phyloP scores from a whole-genome alignment of 352 stramenopile species.

The Phytophthora ramorum region DNA sequence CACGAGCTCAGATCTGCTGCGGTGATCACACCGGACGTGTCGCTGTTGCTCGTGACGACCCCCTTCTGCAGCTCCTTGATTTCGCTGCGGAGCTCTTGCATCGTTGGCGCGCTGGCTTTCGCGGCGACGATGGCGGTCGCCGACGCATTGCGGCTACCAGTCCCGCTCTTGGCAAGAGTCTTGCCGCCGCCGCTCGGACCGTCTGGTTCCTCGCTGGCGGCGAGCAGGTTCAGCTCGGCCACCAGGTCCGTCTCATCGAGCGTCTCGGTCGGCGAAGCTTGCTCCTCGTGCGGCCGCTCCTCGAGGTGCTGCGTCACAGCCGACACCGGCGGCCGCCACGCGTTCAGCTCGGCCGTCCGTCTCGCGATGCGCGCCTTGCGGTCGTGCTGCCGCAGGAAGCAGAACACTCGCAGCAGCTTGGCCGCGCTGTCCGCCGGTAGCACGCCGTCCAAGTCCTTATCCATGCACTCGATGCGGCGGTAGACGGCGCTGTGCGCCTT shows the following conservation, averaged over 20 bases:
- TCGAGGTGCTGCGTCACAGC: slow-evolving; percentile 10
- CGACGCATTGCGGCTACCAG: slow-evolving; percentile 11
- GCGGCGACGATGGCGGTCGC: background rate
- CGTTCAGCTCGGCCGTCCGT: slow-evolving; percentile 44
- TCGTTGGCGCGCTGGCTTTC: slow-evolving; percentile 5
- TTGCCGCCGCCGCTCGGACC: background rate
- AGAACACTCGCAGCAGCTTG: slow-evolving; percentile 61
- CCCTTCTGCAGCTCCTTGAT: slow-evolving; percentile 59
- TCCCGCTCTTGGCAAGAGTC: slow-evolving; percentile 4
- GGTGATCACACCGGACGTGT: slow-evolving; percentile 50
- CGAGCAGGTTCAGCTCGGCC: slow-evolving; percentile 44
- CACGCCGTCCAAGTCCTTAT: slow-evolving; percentile 21
- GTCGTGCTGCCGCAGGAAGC: slow-evolving; percentile 63
- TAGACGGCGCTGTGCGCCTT: background rate
- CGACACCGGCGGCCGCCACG: slow-evolving; percentile 14
- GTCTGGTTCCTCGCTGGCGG: slow-evolving; percentile 26
- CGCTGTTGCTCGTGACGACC: slow-evolving; percentile 43
- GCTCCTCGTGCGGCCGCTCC: slow-evolving; percentile 4
- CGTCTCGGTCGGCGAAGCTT: slow-evolving; percentile 10
- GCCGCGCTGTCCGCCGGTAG: slow-evolving; percentile 51
- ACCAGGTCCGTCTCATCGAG: slow-evolving; percentile 30
- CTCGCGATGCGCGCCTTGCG: slow-evolving; percentile 51
- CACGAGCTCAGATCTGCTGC: slow-evolving; percentile 52
- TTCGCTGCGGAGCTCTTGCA: slow-evolving; percentile 42
- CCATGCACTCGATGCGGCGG: background rate